These are phyloP conservation scores for Eremothecium gossypii DNA, from an alignment of 1,139 yeast genomes.

Conservation along the genomic window DNA sequence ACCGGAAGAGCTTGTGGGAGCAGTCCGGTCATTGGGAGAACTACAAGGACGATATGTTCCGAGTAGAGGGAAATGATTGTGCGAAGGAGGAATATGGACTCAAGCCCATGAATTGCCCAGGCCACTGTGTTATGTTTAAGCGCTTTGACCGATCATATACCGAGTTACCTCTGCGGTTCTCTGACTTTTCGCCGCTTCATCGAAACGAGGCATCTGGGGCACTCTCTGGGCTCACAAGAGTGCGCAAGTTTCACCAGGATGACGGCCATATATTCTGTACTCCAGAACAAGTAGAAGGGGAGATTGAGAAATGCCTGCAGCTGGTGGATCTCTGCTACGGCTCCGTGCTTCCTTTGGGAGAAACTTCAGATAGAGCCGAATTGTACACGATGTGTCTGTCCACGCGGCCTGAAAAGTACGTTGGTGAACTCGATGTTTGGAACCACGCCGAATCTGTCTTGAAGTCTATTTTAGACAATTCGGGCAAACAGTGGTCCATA, in stretches of 20 bases:
- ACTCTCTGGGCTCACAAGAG: slow-evolving; percentile 86
- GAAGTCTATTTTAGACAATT: slow-evolving; percentile 50
- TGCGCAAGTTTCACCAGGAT: slow-evolving; percentile 95
- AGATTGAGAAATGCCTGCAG: slow-evolving; percentile 64
- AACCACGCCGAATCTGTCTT: slow-evolving; percentile 70
- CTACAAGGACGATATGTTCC: slow-evolving; percentile 90
- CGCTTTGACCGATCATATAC: slow-evolving; percentile 78
- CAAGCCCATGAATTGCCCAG: slow-evolving; percentile 99
- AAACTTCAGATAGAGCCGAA: slow-evolving; percentile 10
- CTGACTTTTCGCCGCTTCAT: slow-evolving; percentile 91
- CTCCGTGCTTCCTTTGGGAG: slow-evolving; percentile 59
- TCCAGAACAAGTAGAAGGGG: slow-evolving; percentile 67
- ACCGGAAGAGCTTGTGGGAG: slow-evolving; percentile 79
- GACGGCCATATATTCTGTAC: slow-evolving; percentile 97
- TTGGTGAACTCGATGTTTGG: slow-evolving; percentile 84
- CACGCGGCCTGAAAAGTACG: slow-evolving; percentile 79
- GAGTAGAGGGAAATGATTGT: slow-evolving; percentile 43
- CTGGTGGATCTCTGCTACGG: slow-evolving; percentile 67
- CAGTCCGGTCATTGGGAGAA: slow-evolving; percentile 95
- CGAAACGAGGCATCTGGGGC: slow-evolving; percentile 96
- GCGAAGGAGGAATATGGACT: slow-evolving; percentile 60
- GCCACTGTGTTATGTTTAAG: slow-evolving; percentile 84
- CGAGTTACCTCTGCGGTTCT: slow-evolving; percentile 80
- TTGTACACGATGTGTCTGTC: slow-evolving; percentile 68
- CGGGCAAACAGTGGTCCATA: slow-evolving; percentile 59